Base-by-base conservation (phyloP, 2,329 filamentous ascomycete genomes). In the Aureobasidium subglaciale region DNA sequence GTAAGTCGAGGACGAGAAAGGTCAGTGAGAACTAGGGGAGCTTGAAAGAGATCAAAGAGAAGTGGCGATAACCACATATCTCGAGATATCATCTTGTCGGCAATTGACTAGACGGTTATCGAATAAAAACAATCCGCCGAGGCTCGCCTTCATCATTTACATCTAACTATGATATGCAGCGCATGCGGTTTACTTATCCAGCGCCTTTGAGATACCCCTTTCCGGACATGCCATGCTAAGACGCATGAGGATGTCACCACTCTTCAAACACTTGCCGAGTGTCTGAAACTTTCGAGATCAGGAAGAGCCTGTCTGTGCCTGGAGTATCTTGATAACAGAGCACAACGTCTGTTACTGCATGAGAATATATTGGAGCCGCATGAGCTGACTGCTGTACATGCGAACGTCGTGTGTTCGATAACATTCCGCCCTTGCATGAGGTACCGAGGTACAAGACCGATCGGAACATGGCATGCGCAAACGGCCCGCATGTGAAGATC, bases 381-480 rank as follows among this genome's bases (percentile, higher is more conserved):
- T n/a, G n/a, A n/a, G n/a, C n/a, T 10, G 18, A 38, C 8, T 16
- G 15, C 38, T 41, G 24, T 3, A 4, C 20, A 27, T 8, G 7
- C 27, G 8, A 29, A 18, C 25, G 8, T 3, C 13, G 40, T 43
- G 40, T 25, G 40, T 27, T 43, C 24, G 7, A 13, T 43, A 43
- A 6, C 24, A 5, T 3, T n/a, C 34, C 25, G 46, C 46, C 46
- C 46, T 50, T 50, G 34, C 46, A 50, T 50, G n/a, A 27, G 46
- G 32, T 38, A 50, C 46, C 46, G 46, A 50, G 46, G 46, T 50
- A 35, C 45, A 48, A 37, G 32, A n/a, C 6, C 24, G 43, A 35
- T 18, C 46, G 43, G 43, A 48, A 50, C 16, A 40, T 22, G 37
- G 37, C 37, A 20, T 40, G 37, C 32, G 32, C 9, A 32, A 11